Evolutionary conservation across 441 rosid genomes (phyloP).

Genomic region (Rhodomyrtus psidioides): DNA sequence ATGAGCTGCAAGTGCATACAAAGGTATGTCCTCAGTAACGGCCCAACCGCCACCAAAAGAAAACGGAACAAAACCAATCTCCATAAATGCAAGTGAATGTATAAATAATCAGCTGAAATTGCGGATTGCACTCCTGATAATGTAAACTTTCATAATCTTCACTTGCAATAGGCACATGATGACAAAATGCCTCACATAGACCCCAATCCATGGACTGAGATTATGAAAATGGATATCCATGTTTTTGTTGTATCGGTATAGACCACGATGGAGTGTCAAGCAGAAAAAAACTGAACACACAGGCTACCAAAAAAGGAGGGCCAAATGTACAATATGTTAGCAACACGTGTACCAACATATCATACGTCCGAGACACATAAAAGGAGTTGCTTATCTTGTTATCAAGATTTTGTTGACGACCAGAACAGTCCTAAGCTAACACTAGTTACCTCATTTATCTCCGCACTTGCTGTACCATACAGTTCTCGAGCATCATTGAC

Average conservation of each 20-base stretch:
- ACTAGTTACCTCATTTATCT: conserved; percentile 62
- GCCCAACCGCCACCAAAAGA: not conserved
- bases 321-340: not conserved
- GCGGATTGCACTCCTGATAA: not conserved
- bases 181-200: not conserved
- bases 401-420: not conserved
- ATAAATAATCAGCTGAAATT: not conserved
- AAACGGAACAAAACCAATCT: not conserved
- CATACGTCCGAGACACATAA: too few species aligned
- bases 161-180: not conserved
- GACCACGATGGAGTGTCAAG: not conserved
- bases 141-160: not conserved
- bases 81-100: not conserved
- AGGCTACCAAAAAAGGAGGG: not conserved
- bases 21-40: not conserved
- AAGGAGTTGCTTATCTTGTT: not conserved
- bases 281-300: not conserved
- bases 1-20: conserved; percentile 41
- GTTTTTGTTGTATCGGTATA: not conserved
- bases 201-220: not conserved
- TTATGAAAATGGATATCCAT: not conserved
- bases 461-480: conserved; percentile 76
- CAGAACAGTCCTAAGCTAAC: not conserved
- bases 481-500: conserved; percentile 48
- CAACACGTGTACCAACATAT: not conserved